Evolutionary conservation across 805 yeast species (phyloP), one percentile per base, ranked within the genome.

Genomic region (Suhomyces xylopsoci): DNA sequence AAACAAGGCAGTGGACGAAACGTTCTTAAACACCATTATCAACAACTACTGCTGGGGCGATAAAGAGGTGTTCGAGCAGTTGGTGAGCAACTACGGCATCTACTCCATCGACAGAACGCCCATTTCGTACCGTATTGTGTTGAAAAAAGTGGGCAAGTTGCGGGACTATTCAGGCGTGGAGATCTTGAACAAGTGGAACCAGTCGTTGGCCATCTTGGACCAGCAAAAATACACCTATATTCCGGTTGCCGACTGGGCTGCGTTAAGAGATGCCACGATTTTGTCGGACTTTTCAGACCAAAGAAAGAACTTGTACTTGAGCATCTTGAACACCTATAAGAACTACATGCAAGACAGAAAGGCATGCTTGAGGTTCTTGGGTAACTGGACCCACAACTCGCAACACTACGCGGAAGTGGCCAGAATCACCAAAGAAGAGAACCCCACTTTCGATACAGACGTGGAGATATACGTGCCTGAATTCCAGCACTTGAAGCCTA

Each of bases 231-330:
- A 80, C 68, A 70, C 68, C 40, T 86, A 84, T 63, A 84, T 88
- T 59, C 91, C 93, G 6, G 84, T 83, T 65, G 93, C 94, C 9
- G 93, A 87, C 69, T 88, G 93, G 93, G 86, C 89, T 40, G 87
- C 93, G 2, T 68, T 88, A 53, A 82, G 92, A 71, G 91, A 85
- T 66, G 89, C 93, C 19, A 88, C 94, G 5, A 74, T 82, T 43
- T 70, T 72, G 53, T 77, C 85, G 3, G 65, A 64, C 22, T 70
- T 66, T 47, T 57, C 63, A 38, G 67, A 74, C 17, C 78, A 76
- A 40, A 76, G 90, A 67, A 76, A 77, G 55, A 71, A 76, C 36
- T 67, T 84, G 25, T 85, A 83, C 65, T 76, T 82, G 66, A 73
- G 80, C 50, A 70, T 84, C 53, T 80, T 84, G 62, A 78, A 80